Evolutionary conservation across 2,329 filamentous ascomycete genomes (phyloP).

Genomic region (Calonectria multiphialidica): DNA sequence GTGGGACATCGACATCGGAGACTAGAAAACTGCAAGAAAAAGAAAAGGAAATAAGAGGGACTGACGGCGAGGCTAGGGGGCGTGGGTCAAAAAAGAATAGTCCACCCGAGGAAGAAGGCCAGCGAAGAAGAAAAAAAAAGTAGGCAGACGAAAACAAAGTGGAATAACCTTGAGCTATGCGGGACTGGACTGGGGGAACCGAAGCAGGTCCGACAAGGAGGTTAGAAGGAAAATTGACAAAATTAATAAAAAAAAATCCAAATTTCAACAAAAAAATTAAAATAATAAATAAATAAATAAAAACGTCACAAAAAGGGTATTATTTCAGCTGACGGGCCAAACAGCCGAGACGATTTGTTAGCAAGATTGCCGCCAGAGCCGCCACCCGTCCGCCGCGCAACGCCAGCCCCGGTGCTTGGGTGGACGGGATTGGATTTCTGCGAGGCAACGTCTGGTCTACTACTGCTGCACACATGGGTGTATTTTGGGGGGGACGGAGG

Average conservation of each 20-base stretch:
- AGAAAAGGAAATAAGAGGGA: slow-evolving; percentile 2
- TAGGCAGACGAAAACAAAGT: neutral
- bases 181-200: neutral
- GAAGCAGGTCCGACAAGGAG: neutral
- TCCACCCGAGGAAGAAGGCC: neutral
- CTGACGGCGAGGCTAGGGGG: neutral
- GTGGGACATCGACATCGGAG: slow-evolving; percentile 20
- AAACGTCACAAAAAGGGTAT: slow-evolving; percentile 15
- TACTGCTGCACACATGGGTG: slow-evolving; percentile 25
- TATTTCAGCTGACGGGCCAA: slow-evolving; percentile 11
- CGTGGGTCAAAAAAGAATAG: neutral
- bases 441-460: slow-evolving; percentile 21
- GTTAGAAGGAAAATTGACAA: neutral
- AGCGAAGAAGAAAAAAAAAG: neutral
- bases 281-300: slow-evolving; percentile 24
- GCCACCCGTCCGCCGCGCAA: slow-evolving; percentile 22
- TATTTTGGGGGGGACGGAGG: neutral
- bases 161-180: neutral
- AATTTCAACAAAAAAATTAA: slow-evolving; percentile 21
- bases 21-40: slow-evolving; percentile 16
- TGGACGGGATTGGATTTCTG: slow-evolving; percentile 29
- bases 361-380: slow-evolving; percentile 42
- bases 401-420: slow-evolving; percentile 16
- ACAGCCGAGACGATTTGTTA: slow-evolving; percentile 4
- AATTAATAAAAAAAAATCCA: neutral